Evolutionary conservation across 2,329 filamentous ascomycete species (phyloP).

Genomic region (Talaromyces sp.): DNA sequence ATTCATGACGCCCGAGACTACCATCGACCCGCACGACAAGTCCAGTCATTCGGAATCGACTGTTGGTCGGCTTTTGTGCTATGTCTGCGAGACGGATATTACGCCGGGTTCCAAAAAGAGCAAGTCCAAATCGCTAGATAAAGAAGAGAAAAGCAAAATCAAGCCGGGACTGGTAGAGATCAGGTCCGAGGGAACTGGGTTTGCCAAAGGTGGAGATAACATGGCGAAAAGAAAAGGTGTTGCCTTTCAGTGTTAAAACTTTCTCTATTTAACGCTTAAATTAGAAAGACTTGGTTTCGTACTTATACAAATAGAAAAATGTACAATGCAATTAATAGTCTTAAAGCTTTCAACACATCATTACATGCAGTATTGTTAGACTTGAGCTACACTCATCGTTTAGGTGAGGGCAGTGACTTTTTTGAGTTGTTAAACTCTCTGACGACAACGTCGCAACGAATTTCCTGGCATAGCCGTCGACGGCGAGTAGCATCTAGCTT

Average conservation of each 20-base stretch:
- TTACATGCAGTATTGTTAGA: neutral
- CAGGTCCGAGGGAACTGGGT: conserved; percentile 83
- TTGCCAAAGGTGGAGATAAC: conserved; percentile 80
- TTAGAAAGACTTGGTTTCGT: neutral
- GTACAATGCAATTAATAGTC: neutral
- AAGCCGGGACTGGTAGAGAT: conserved; percentile 72
- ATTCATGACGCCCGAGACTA: conserved; percentile 63
- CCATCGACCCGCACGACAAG: conserved; percentile 56
- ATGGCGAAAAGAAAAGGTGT: conserved; percentile 74
- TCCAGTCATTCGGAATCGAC: conserved; percentile 28
- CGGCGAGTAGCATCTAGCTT: conserved; percentile 70
- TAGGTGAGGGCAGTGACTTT: conserved; percentile 31
- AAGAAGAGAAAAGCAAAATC: conserved; percentile 47
- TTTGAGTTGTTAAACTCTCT: conserved; percentile 66
- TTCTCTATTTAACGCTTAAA: neutral
- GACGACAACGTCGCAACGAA: conserved; percentile 76
- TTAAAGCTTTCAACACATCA: neutral
- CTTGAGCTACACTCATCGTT: conserved; percentile 5
- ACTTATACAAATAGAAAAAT: neutral
- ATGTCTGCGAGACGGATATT: conserved; percentile 81
- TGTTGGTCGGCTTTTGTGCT: conserved; percentile 59
- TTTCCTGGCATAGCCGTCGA: conserved; percentile 77
- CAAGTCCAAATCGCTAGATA: conserved; percentile 20
- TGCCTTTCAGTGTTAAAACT: conserved; percentile 72
- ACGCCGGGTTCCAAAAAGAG: conserved; percentile 37